Conservation (phyloP, 306 rosid genomes). For the Lathyrus oleraceus region DNA sequence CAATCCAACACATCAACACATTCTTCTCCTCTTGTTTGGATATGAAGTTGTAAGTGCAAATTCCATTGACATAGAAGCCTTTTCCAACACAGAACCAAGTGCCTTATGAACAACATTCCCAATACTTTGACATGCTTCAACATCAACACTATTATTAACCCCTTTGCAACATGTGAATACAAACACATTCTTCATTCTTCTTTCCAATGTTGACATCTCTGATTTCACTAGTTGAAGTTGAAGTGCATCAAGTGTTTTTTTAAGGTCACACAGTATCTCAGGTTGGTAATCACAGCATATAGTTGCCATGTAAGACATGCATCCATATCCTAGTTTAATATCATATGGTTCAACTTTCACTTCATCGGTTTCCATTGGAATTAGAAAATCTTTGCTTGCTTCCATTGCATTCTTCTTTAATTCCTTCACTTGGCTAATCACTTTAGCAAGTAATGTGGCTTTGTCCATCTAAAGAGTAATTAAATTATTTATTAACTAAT, state of each 20-base stretch:
- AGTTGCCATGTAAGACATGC: conserved; percentile 59
- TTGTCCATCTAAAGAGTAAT: conserved; percentile 70
- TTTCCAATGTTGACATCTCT: conserved; percentile 79
- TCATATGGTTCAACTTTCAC: conserved; percentile 64
- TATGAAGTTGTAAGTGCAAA: conserved; percentile 59
- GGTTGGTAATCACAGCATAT: conserved; percentile 69
- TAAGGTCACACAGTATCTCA: conserved; percentile 68
- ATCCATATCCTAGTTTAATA: conserved; percentile 43
- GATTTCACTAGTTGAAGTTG: conserved; percentile 54
- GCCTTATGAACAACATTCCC: conserved; percentile 56
- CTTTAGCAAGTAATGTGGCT: conserved; percentile 80
- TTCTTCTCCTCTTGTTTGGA: conserved; percentile 58
- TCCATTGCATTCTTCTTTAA: conserved; percentile 69
- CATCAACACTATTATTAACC: conserved; percentile 26
- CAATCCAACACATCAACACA: neutral
- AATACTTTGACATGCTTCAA: conserved; percentile 47
- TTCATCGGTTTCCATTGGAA: conserved; percentile 82
- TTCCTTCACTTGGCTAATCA: conserved; percentile 67
- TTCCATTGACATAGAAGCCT: conserved; percentile 60
- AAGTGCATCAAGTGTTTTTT: conserved; percentile 65
- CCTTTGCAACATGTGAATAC: conserved; percentile 51
- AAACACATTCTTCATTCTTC: conserved; percentile 60
- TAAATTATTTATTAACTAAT: too few relatives aligned
- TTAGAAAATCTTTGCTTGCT: conserved; percentile 64
- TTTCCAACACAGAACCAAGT: conserved; percentile 60